Conservation (phyloP, 768 basidiomycete species). For the Mycena chlorophos region DNA sequence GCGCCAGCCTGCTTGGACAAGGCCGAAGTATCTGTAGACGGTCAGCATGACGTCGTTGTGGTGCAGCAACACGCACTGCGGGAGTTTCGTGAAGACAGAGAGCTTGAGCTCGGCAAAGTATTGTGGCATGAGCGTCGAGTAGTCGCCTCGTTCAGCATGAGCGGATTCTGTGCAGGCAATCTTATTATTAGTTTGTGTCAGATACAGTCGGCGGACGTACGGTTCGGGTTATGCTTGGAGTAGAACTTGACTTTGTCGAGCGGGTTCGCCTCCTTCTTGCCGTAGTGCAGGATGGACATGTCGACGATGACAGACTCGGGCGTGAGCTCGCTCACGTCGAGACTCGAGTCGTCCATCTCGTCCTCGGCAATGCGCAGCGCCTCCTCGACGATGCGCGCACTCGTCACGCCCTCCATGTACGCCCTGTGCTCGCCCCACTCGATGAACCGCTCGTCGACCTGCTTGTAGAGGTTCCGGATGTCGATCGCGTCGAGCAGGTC, state of each 20-base stretch:
- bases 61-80: slow-evolving; percentile 29
- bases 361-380: slow-evolving; percentile 25
- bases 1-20: slow-evolving; percentile 72
- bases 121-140: slow-evolving; percentile 64
- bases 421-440: slow-evolving; percentile 33
- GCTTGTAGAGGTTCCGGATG: slow-evolving; percentile 64
- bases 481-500: slow-evolving; percentile 63
- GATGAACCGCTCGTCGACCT: slow-evolving; percentile 63
- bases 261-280: slow-evolving; percentile 71
- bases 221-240: slow-evolving; percentile 59
- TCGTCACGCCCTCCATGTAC: slow-evolving; percentile 37
- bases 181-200: neutral
- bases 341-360: slow-evolving; percentile 26
- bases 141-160: slow-evolving; percentile 52
- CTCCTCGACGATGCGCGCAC: slow-evolving; percentile 43
- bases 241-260: slow-evolving; percentile 72
- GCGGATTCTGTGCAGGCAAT: slow-evolving; percentile 38
- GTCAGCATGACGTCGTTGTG: neutral
- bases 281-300: slow-evolving; percentile 67
- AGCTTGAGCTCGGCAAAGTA: slow-evolving; percentile 69
- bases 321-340: slow-evolving; percentile 20
- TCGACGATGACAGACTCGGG: slow-evolving; percentile 59
- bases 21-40: slow-evolving; percentile 46
- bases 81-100: slow-evolving; percentile 69
- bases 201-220: slow-evolving; percentile 41